These are phyloP conservation scores for Tilletiaria anomala DNA, from an alignment of 1,284 basidiomycete genomes.

Conservation along the genomic window DNA sequence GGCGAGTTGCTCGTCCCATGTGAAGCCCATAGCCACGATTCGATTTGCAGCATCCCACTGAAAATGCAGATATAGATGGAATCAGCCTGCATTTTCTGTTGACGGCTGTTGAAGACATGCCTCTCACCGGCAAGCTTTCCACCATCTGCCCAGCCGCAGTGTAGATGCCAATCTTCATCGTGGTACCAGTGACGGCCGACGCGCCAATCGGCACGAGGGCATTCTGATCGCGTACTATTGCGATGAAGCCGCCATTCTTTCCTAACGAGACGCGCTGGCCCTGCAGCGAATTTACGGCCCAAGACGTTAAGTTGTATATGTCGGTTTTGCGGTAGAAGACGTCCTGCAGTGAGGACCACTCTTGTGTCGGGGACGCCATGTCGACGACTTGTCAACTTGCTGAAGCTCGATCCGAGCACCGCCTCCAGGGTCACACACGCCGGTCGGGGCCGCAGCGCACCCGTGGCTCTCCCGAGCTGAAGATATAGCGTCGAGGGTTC, in stretches of 20 bases:
- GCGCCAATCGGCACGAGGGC: conserved; percentile 64
- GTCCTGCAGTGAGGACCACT: conserved; percentile 29
- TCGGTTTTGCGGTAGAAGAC: conserved; percentile 52
- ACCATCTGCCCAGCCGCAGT: conserved; percentile 43
- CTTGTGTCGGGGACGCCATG: conserved; percentile 20
- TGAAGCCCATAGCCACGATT: conserved; percentile 71
- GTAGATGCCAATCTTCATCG: conserved; percentile 49
- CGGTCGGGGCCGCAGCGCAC: too few species aligned
- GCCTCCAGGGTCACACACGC: too few species aligned
- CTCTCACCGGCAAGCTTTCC: conserved; percentile 39
- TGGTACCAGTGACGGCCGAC: conserved; percentile 45
- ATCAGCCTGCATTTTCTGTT: conserved; percentile 34
- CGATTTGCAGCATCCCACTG: conserved; percentile 63
- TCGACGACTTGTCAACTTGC: too few species aligned
- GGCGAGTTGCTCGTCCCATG: conserved; percentile 60
- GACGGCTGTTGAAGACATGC: conserved; percentile 6
- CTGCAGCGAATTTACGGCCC: conserved; percentile 61
- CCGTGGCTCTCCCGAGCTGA: too few species aligned
- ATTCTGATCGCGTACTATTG: conserved; percentile 69
- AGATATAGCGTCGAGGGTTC: too few species aligned
- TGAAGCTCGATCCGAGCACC: too few species aligned
- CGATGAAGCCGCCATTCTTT: conserved; percentile 73
- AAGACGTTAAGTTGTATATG: conserved; percentile 61
- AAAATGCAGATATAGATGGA: conserved; percentile 11
- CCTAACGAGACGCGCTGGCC: conserved; percentile 71